phyloP scores from a whole-genome alignment of 148 eudicot species.

The Pouteria glomerata region DNA sequence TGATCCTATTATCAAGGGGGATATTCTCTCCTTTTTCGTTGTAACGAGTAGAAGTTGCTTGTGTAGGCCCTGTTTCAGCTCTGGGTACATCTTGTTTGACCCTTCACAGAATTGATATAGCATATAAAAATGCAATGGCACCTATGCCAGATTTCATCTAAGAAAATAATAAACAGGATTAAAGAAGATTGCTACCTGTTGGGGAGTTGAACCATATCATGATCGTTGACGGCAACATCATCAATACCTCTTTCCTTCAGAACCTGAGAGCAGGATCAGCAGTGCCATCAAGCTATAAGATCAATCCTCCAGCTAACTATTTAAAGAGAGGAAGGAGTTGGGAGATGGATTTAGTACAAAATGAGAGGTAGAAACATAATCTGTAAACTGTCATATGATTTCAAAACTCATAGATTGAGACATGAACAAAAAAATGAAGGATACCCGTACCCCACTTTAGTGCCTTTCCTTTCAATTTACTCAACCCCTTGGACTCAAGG shows the following conservation, averaged over 20 bases:
- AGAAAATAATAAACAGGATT: background rate
- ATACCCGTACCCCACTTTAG: no score
- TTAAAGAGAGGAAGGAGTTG: no score
- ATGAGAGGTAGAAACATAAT: background rate
- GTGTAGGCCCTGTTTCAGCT: conserved; percentile 27
- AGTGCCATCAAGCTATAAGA: background rate
- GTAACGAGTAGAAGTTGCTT: conserved; percentile 32
- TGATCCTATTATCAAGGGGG: conserved; percentile 40
- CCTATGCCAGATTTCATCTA: background rate
- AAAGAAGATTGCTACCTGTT: conserved; percentile 35
- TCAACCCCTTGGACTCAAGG: no score
- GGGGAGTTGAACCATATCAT: conserved; percentile 38
- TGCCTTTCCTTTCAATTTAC: no score
- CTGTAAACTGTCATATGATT: background rate
- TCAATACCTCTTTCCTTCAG: conserved; percentile 66
- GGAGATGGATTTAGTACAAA: background rate
- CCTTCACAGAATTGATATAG: conserved; percentile 35
- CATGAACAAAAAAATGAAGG: background rate
- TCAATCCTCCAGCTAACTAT: background rate
- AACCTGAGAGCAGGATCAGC: conserved; percentile 37
- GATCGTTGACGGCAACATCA: conserved; percentile 35
- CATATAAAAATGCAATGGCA: background rate
- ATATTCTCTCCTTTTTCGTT: conserved; percentile 36
- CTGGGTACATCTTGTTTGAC: conserved; percentile 37
- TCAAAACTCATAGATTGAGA: background rate